phyloP scores from a whole-genome alignment of 139 green algal genomes.

The Yamagishiella unicocca region DNA sequence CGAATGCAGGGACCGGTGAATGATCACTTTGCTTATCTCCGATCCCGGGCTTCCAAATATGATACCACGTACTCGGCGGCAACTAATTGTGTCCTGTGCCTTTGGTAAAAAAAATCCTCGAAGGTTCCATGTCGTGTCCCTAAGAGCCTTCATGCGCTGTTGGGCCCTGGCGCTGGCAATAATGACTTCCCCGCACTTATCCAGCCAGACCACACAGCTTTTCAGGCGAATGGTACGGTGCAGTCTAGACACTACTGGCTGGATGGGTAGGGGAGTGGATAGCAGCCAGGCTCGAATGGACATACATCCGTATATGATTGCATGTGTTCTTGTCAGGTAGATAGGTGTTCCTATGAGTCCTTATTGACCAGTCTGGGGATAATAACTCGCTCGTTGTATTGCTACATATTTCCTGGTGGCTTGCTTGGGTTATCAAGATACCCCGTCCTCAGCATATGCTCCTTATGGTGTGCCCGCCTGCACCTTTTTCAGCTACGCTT shows the following conservation, averaged over 20 bases:
- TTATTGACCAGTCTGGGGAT: no score
- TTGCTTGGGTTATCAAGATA: not conserved
- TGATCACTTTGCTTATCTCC: no score
- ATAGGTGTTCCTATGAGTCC: no score
- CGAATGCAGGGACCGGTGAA: no score
- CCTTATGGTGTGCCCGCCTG: no score
- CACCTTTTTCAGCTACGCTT: not conserved
- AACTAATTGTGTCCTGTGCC: no score
- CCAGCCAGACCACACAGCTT: constrained; percentile 19
- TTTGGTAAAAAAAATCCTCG: no score
- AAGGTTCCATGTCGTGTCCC: not conserved
- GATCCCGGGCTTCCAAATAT: no score
- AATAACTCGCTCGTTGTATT: not conserved
- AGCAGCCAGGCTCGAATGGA: not conserved
- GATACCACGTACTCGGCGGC: no score
- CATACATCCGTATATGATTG: no score
- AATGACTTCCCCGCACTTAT: not conserved
- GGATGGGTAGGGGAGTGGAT: not conserved
- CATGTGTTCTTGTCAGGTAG: no score
- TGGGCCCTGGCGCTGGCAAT: not conserved
- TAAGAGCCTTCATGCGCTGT: not conserved
- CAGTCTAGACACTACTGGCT: not conserved
- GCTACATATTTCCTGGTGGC: not conserved
- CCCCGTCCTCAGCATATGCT: not conserved
- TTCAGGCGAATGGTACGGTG: not conserved